Conservation (phyloP, 441 rosid genomes). For the Pelargonium fulgidum region DNA sequence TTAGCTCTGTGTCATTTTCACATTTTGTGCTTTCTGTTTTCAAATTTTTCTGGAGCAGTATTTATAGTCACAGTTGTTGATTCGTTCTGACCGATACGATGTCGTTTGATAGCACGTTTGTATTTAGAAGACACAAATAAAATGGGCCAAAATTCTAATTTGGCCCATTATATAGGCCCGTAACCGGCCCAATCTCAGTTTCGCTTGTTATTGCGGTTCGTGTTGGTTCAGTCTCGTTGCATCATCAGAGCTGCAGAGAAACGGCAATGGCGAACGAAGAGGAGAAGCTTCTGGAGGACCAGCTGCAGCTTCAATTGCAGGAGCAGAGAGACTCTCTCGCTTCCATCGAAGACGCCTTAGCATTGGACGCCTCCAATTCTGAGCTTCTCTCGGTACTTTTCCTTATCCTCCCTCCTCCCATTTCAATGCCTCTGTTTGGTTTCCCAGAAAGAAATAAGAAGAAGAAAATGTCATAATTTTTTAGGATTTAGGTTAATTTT, state of each 20-base stretch:
- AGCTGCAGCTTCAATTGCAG: conserved; percentile 59
- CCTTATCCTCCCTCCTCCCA: conserved; percentile 5
- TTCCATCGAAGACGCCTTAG: conserved; percentile 58
- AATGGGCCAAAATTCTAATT: no score
- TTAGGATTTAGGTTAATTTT: background rate
- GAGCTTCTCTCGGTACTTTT: conserved; percentile 63
- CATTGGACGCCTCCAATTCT: conserved; percentile 52
- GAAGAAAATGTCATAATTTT: background rate
- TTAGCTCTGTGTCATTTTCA: no score
- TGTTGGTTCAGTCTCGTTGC: background rate
- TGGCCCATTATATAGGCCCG: no score
- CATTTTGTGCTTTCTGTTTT: no score
- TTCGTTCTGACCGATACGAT: no score
- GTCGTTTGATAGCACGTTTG: no score
- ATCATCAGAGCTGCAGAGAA: background rate
- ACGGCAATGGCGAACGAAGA: conserved; percentile 60
- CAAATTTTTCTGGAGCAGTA: no score
- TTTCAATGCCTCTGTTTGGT: conserved; percentile 3
- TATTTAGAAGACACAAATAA: no score
- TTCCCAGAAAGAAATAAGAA: background rate
- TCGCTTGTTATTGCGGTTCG: background rate
- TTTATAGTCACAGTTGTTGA: no score
- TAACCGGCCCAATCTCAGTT: no score
- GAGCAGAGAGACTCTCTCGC: conserved; percentile 76
- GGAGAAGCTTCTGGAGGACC: conserved; percentile 64